These are phyloP conservation scores for Dendrocalamus sinicus DNA, from an alignment of 176 grass and related monocot species.

Conservation along the genomic window DNA sequence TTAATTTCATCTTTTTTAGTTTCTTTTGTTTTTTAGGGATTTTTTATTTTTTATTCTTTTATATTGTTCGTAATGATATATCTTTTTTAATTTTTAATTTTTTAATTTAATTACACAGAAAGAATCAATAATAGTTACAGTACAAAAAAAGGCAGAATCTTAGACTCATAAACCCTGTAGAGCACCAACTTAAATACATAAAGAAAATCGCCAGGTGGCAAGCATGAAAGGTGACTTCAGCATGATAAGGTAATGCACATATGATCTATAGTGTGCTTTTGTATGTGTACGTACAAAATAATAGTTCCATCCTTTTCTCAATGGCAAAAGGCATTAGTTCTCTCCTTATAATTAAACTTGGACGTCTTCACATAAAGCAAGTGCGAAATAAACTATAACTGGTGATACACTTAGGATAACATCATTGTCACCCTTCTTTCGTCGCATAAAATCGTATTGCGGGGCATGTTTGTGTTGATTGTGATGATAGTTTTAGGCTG, in stretches of 20 bases:
- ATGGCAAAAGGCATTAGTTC: not conserved
- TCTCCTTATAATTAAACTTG: not conserved
- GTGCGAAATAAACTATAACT: not conserved
- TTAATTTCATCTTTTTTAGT: too few relatives aligned
- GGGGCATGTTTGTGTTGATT: too few relatives aligned
- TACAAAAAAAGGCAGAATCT: too few relatives aligned
- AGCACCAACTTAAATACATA: not conserved
- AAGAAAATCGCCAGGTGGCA: not conserved
- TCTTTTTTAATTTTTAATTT: too few relatives aligned
- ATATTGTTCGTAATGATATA: too few relatives aligned
- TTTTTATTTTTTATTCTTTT: too few relatives aligned
- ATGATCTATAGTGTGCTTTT: not conserved
- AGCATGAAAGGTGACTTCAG: constrained; percentile 25
- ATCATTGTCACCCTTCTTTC: not conserved
- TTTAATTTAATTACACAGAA: too few relatives aligned
- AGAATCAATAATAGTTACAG: too few relatives aligned
- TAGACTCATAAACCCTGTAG: too few relatives aligned
- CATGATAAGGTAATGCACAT: not conserved
- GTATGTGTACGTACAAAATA: not conserved
- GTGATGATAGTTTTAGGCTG: too few relatives aligned
- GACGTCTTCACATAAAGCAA: not conserved
- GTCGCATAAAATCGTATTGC: not conserved
- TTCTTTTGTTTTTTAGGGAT: too few relatives aligned
- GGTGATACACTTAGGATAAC: not conserved
- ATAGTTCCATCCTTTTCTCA: not conserved